A percentile compares a stretch with the other conserved stretches of the same genome.
These are phyloP conservation scores for Zygnema cylindricum DNA, from an alignment of 139 green algal genomes.

Conservation along the genomic window DNA sequence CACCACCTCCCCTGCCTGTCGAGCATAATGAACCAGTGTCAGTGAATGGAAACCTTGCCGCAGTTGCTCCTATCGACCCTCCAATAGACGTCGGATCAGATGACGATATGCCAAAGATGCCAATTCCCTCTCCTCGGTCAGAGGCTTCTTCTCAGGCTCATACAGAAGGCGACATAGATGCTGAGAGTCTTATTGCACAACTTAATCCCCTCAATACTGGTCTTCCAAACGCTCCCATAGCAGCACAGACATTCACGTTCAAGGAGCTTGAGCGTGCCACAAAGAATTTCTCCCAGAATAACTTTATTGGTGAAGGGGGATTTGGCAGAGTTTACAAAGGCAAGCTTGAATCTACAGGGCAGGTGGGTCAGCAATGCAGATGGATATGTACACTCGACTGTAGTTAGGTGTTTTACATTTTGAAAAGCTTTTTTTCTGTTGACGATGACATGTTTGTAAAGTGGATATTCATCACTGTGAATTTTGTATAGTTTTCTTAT, in stretches of 20 bases:
- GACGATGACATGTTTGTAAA: too few relatives aligned
- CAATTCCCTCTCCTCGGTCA: neutral
- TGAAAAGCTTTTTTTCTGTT: too few relatives aligned
- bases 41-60: neutral
- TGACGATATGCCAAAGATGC: neutral
- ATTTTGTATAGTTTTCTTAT: too few relatives aligned
- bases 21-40: neutral
- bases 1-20: neutral
- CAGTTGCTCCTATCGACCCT: conserved; percentile 3
- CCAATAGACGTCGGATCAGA: neutral
- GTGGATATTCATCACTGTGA: too few relatives aligned
- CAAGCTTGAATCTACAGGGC: conserved; percentile 49
- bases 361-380: conserved; percentile 31
- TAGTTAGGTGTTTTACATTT: too few relatives aligned
- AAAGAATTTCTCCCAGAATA: conserved; percentile 24
- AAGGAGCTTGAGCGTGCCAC: conserved; percentile 48
- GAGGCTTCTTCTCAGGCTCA: neutral
- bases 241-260: conserved; percentile 52
- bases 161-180: conserved; percentile 7
- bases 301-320: conserved; percentile 51
- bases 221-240: conserved; percentile 28
- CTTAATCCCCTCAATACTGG: neutral
- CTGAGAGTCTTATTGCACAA: neutral
- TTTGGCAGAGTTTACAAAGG: conserved; percentile 58
- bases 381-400: too few relatives aligned